Base-by-base conservation (phyloP, 352 stramenopile species). In the Phytophthora hybrid region DNA sequence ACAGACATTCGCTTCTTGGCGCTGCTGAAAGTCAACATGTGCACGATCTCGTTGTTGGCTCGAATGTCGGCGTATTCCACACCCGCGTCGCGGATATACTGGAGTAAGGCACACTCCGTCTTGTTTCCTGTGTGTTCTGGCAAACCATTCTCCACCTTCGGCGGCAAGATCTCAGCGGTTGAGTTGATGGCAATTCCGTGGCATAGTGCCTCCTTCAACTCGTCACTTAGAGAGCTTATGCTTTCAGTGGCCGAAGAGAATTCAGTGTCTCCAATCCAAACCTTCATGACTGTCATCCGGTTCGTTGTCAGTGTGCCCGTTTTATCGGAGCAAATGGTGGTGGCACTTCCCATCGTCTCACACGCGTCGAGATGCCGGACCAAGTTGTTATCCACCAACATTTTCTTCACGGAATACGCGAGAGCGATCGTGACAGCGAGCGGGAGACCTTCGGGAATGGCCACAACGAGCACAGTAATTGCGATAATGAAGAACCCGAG, bases 291-390 rank as follows among this genome's bases (percentile, higher is more conserved):
- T 32, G 96, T 98, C 97, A 99, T 99, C 13, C 89, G 80, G 74
- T 98, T 99, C 66, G 97, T 89, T 5, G 97, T 98, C 11, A 98
- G 81, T 18, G 94, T 98, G 53, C 94, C 95, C 9, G 93, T 98
- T 75, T 94, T 97, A 78, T 98, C 93, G 6, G 91, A 97, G 73
- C 93, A 98, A 71, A 98, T 99, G 5, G 92, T 98, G 1, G 94
- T 98, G 0, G 94, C 92, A 56, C 81, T 93, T 66, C 94, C 94
- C 78, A 98, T 92, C 55, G 93, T 98, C 63, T 94, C 88, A 71
- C 83, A 92, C 5, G 85, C 82, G 37, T 82, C 80, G 70, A 94
- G 71, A 54, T 94, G 79, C 6, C 83, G 84, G 18, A 94, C 87
- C 9, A 93, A 59, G 63, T 91, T 92, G 74, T 93, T 94, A 65